phyloP scores from a whole-genome alignment of 495 filamentous ascomycete genomes.

The Aspergillus sclerotiicarbonarius region DNA sequence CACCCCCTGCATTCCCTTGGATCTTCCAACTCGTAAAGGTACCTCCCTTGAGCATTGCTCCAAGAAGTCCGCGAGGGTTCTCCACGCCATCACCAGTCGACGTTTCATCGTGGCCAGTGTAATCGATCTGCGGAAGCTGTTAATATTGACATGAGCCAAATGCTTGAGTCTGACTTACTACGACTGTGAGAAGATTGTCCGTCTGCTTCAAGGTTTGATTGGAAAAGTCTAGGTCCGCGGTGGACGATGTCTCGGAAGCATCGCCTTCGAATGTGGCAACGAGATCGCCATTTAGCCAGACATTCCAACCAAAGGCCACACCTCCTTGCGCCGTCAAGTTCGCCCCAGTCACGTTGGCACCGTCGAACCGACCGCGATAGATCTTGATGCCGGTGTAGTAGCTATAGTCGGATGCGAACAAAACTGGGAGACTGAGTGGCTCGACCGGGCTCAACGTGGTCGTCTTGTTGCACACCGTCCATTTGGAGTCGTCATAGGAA shows the following conservation, averaged over 20 bases:
- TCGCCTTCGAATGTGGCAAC: slow-evolving; percentile 55
- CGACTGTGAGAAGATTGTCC: slow-evolving; percentile 28
- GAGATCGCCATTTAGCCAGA: slow-evolving; percentile 52
- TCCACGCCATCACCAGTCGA: slow-evolving; percentile 62
- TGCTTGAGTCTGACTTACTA: background rate
- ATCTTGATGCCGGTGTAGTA: slow-evolving; percentile 63
- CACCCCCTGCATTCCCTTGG: slow-evolving; percentile 66
- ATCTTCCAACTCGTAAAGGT: slow-evolving; percentile 61
- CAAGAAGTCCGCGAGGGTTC: slow-evolving; percentile 61
- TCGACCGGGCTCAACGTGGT: slow-evolving; percentile 53
- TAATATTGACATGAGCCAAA: slow-evolving; percentile 42
- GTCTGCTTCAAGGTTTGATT: slow-evolving; percentile 32
- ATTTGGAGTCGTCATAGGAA: slow-evolving; percentile 60
- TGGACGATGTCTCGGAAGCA: slow-evolving; percentile 28
- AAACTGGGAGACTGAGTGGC: slow-evolving; percentile 54
- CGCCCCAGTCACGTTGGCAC: slow-evolving; percentile 54
- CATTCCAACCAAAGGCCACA: slow-evolving; percentile 49
- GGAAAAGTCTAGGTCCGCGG: slow-evolving; percentile 49
- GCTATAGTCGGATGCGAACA: slow-evolving; percentile 68
- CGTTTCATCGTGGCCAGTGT: slow-evolving; percentile 63
- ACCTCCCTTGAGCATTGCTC: slow-evolving; percentile 48
- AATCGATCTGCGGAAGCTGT: slow-evolving; percentile 60
- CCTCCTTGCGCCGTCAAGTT: slow-evolving; percentile 59
- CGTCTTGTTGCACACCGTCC: slow-evolving; percentile 49
- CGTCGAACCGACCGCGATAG: slow-evolving; percentile 66